Evolutionary conservation across 352 stramenopile genomes (phyloP), one percentile per base, ranked within the genome.

Genomic region (Thalassiosira livingstoniorum): DNA sequence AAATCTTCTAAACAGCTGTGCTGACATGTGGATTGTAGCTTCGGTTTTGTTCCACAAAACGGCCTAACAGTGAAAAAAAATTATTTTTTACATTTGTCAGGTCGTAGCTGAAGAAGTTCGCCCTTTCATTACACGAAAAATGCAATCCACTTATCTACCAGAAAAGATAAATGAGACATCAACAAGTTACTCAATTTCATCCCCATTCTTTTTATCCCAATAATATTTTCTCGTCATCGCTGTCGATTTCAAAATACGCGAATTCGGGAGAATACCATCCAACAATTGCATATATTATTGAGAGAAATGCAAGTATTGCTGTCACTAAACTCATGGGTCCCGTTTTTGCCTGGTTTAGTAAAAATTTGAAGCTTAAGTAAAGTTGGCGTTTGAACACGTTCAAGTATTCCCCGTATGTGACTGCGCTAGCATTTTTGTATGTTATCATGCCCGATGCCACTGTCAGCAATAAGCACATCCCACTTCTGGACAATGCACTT

Each of bases 391-490:
- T 73, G 21, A 79, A 43, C 42, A 84, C 35, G 53, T 78, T 74
- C 21, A 75, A 4, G 61, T 84, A 84, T 21, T 69, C 77, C 27
- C 77, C 76, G 25, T 84, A 84, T 11, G 68, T 80, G 25, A 84
- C 76, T 61, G 77, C 76, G 25, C 76, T 74, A 61, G 62, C 54
- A 65, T 84, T 84, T 39, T 54, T 80, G 43, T 84, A 80, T 34
- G 77, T 63, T 37, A 84, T 47, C 69, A 78, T 78, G 13, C 77
- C 63, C 15, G 68, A 60, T 62, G 77, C 68, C 67, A 76, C 69
- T 58, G 68, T 71, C 18, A 84, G 35, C 37, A 84, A 47, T 25
- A 68, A 84, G 55, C 77, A 84, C 77, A 84, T 84, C 42, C 68
- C 77, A 35, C 69, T 80, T 27, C 79, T 78, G 64, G 77, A 78